phyloP scores from a whole-genome alignment of 1,139 yeast species.

The Suhomyces anneliseae region DNA sequence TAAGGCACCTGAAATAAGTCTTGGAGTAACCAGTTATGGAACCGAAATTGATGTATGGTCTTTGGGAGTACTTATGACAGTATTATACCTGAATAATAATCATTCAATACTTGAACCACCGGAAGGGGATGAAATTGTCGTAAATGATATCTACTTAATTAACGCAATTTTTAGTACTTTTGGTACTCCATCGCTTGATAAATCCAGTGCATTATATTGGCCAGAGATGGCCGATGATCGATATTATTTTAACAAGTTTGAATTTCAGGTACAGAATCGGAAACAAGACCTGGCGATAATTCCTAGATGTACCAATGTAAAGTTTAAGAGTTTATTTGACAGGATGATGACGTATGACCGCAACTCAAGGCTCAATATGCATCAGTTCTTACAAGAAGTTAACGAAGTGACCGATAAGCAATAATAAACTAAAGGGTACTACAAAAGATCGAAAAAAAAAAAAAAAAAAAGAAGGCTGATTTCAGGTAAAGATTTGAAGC shows the following conservation, averaged over 20 bases:
- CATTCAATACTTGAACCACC: slow-evolving; percentile 35
- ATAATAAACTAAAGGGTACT: no score
- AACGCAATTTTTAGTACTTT: slow-evolving; percentile 59
- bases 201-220: slow-evolving; percentile 34
- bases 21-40: slow-evolving; percentile 65
- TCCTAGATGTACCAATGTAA: slow-evolving; percentile 27
- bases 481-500: no score
- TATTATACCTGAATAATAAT: slow-evolving; percentile 52
- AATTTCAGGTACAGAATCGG: slow-evolving; percentile 22
- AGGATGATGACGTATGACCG: slow-evolving; percentile 28
- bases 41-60: slow-evolving; percentile 80
- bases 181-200: slow-evolving; percentile 60
- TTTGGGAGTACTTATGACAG: slow-evolving; percentile 65
- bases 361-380: slow-evolving; percentile 4
- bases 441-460: neutral
- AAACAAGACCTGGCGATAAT: slow-evolving; percentile 18
- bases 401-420: neutral
- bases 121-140: slow-evolving; percentile 32
- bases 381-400: neutral
- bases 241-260: slow-evolving; percentile 33
- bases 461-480: neutral
- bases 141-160: slow-evolving; percentile 67
- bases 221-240: slow-evolving; percentile 34
- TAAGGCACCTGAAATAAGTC: slow-evolving; percentile 82
- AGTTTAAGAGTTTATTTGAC: slow-evolving; percentile 20